Evolutionary conservation across 768 basidiomycete genomes (phyloP).

Genomic region (Pleurotus tuber-regium): DNA sequence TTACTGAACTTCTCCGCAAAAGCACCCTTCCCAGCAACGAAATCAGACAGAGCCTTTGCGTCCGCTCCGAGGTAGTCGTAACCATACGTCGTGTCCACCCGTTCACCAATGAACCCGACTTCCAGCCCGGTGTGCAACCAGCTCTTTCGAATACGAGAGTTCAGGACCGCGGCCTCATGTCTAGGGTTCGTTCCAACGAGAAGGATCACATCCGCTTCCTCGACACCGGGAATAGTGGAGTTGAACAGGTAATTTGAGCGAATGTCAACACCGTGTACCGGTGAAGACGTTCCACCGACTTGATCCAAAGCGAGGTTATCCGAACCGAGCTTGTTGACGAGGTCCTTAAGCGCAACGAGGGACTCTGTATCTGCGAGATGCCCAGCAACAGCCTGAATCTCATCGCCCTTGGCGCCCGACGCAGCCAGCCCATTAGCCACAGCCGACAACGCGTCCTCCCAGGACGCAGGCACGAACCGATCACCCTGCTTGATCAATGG

Average conservation of each 20-base stretch:
- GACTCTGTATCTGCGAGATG: slow-evolving; percentile 93
- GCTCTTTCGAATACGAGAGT: slow-evolving; percentile 93
- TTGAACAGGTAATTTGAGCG: slow-evolving; percentile 98
- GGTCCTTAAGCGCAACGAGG: slow-evolving; percentile 89
- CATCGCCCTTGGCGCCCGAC: slow-evolving; percentile 84
- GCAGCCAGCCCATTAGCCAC: slow-evolving; percentile 74
- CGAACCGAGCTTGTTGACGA: slow-evolving; percentile 89
- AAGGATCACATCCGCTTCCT: slow-evolving; percentile 88
- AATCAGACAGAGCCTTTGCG: slow-evolving; percentile 71
- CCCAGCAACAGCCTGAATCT: slow-evolving; percentile 94
- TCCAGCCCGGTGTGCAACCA: slow-evolving; percentile 89
- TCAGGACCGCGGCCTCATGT: slow-evolving; percentile 95
- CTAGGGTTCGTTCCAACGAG: slow-evolving; percentile 96
- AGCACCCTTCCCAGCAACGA: slow-evolving; percentile 71
- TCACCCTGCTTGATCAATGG: slow-evolving; percentile 91
- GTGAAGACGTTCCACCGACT: slow-evolving; percentile 59
- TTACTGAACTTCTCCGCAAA: slow-evolving; percentile 87
- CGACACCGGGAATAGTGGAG: slow-evolving; percentile 85
- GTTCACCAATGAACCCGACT: slow-evolving; percentile 87
- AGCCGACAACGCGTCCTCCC: slow-evolving; percentile 84
- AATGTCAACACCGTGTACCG: slow-evolving; percentile 81
- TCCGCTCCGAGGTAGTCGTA: slow-evolving; percentile 88
- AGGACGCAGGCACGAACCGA: slow-evolving; percentile 84
- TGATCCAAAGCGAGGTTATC: slow-evolving; percentile 90
- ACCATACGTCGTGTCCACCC: slow-evolving; percentile 88